Base-by-base conservation (phyloP, 805 yeast species). In the Brettanomyces custersianus region DNA sequence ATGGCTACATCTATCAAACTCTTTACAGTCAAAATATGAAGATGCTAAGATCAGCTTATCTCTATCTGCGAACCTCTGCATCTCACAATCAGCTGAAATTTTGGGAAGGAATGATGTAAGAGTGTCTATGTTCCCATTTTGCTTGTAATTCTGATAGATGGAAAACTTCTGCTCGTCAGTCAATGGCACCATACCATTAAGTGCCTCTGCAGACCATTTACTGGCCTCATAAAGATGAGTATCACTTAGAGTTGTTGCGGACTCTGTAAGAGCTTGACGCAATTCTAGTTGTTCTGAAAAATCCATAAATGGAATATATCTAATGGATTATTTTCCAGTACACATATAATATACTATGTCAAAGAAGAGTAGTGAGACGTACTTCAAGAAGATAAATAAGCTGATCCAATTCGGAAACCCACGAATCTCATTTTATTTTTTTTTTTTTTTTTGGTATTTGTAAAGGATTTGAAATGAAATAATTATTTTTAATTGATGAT, bases 201-300 rank as follows among this genome's bases (percentile, higher is more conserved):
- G 60, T 2, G 94, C 94, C 49, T 86, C 95, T 2, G 85, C 77
- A 1, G 77, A 67, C 94, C 94, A 87, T 61, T 84, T 84, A 4
- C 94, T 74, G 0, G 87, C 77, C 35, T 75, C 77, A 48, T 68
- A 67, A 10, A 86, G 63, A 40, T 81, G 74, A 40, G 84, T 61
- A 23, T 72, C 70, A 1, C 74, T 54, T 15, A 85, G 61, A 4
- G 63, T 60, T 19, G 44, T 42, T 4, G 66, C 59, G 2, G 81
- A 68, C 28, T 52, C 55, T 17, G 68, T 50, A 20, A 72, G 48
- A 11, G 56, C 49, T 6, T 37, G 23, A 6, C 50, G 40, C 2
- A 57, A 46, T 32, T 51, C 52, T 4, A 48, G 16, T 18, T 49
- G 49, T 26, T 51, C 51, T 19, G 51, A 50, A 18, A 48, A 47